Percentiles rank a stretch among this genome's conserved stretches.
Evolutionary conservation across 108 stramenopile species (phyloP).

Genomic region (Conticribra guillardii): DNA sequence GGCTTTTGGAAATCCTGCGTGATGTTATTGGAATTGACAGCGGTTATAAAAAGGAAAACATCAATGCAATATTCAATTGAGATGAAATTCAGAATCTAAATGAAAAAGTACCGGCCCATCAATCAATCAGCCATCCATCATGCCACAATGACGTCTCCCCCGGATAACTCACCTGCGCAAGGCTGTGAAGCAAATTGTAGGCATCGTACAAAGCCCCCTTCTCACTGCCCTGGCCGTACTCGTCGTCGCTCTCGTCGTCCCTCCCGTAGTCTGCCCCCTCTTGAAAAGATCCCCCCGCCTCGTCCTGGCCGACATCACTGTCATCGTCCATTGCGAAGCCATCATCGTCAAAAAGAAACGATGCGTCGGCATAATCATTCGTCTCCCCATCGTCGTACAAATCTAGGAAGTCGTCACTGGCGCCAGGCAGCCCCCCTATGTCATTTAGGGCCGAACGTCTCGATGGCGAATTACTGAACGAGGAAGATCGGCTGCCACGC

Average conservation of each 20-base stretch:
- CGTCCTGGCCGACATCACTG: constrained; percentile 8
- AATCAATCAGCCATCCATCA: neutral
- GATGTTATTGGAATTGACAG: constrained; percentile 7
- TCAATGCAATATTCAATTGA: neutral
- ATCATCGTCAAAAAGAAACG: constrained; percentile 34
- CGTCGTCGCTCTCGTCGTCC: constrained; percentile 33
- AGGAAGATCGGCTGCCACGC: constrained; percentile 10
- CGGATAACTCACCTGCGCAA: constrained; percentile 78
- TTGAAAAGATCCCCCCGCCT: constrained; percentile 16
- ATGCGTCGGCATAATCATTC: neutral
- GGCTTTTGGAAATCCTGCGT: constrained; percentile 91
- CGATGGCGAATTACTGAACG: neutral
- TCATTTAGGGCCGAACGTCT: constrained; percentile 5
- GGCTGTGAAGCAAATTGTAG: constrained; percentile 88
- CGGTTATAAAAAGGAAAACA: too few relatives aligned
- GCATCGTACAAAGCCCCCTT: constrained; percentile 87
- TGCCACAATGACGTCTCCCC: neutral
- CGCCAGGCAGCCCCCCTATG: too few relatives aligned
- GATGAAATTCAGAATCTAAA: neutral
- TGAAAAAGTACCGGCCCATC: too few relatives aligned
- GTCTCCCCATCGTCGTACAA: constrained; percentile 24
- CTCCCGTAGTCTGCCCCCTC: constrained; percentile 15
- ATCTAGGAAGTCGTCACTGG: constrained; percentile 34
- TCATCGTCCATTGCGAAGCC: constrained; percentile 6
- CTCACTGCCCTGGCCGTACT: constrained; percentile 56